A percentile compares a stretch with the other conserved stretches of the same genome.
phyloP scores from a whole-genome alignment of 305 asterid species.

The Lippia alba region DNA sequence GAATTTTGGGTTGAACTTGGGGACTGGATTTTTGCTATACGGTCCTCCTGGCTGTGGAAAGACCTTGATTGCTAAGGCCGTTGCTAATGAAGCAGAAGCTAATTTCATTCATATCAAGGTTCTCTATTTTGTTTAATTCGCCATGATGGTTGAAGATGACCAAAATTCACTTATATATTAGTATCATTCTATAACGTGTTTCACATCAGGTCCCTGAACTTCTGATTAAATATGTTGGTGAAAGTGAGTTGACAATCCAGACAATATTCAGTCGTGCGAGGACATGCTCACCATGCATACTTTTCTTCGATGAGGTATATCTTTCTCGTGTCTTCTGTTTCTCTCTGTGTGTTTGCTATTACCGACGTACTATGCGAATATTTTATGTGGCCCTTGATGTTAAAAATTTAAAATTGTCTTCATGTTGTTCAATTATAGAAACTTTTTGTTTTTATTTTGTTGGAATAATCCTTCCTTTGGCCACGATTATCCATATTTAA shows the following conservation, averaged over 20 bases:
- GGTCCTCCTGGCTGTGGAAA: too few species aligned
- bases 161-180: too few species aligned
- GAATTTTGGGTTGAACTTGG: conserved; percentile 67
- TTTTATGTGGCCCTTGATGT: conserved; percentile 16
- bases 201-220: conserved; percentile 76
- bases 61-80: too few species aligned
- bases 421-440: not conserved
- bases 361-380: conserved; percentile 2
- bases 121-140: conserved; percentile 28
- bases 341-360: not conserved
- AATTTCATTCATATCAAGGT: conserved; percentile 65
- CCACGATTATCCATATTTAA: not conserved
- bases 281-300: conserved; percentile 85
- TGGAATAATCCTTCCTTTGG: not conserved
- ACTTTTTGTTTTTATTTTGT: conserved; percentile 2
- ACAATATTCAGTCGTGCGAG: conserved; percentile 88
- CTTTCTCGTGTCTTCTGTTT: not conserved
- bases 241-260: conserved; percentile 45
- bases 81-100: too few species aligned
- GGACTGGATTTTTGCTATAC: conserved; percentile 76
- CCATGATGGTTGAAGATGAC: not conserved
- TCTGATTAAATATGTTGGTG: conserved; percentile 68
- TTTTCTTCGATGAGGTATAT: conserved; percentile 52
- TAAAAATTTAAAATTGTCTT: not conserved
- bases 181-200: conserved; percentile 23